Base-by-base conservation (phyloP, 768 basidiomycete genomes). In the Suillus luteus region DNA sequence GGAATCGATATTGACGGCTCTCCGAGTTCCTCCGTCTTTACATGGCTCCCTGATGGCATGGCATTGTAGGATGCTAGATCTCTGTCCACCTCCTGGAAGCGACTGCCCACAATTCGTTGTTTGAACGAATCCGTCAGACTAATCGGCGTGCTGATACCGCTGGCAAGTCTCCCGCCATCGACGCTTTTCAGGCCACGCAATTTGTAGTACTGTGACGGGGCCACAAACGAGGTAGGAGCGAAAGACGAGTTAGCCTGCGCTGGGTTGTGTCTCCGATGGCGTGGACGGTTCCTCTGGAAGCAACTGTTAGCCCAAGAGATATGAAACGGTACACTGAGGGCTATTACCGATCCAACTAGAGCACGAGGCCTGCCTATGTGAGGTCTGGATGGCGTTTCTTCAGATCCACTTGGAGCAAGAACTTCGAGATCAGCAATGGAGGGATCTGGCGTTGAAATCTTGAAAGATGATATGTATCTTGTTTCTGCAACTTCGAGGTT, bases 401-500 rank as follows among this genome's bases (percentile, higher is more conserved):
- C 77, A 43, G 80, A 79, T 14, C 65, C 67, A 60, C 77, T 68
- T 5, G 79, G 73, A 22, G 71, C 70, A 37, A 61, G 63, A 63
- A 70, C 69, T 64, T 83, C 78, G 59, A 83, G 83, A 72, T 90
- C 87, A 14, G 83, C 78, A 60, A 90, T 80, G 8, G 90, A 90
- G 22, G 89, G 89, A 63, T 90, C 89, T 5, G 90, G 89, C 0
- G 89, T 91, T 0, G 87, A 86, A 11, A 90, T 77, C 17, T 85
- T 80, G 79, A 93, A 93, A 5, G 89, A 92, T 62, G 81, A 80
- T 66, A 92, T 91, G 69, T 92, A 95, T 69, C 82, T 84, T 12
- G 88, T 85, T 77, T 93, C 92, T 12, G 91, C 90, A 60, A 88
- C 85, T 77, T 94, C 92, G 10, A 94, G 80, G 65, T 90, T 86